These are phyloP conservation scores for Suillus subalutaceus DNA, from an alignment of 768 basidiomycete species.

Conservation along the genomic window DNA sequence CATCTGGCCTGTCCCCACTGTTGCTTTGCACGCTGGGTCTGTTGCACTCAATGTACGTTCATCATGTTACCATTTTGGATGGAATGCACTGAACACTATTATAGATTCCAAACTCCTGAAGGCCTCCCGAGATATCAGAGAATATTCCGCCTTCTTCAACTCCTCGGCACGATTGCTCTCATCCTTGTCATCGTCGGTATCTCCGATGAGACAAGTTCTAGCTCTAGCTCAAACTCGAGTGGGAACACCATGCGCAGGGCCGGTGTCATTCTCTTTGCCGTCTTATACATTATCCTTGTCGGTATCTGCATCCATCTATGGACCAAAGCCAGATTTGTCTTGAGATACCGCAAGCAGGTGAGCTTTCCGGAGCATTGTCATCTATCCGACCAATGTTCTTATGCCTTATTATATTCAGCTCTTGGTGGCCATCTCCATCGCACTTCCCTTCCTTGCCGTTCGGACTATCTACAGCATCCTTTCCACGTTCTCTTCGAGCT, in stretches of 20 bases:
- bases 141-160: slow-evolving; percentile 30
- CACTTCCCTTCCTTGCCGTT: slow-evolving; percentile 64
- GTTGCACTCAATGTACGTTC: slow-evolving; percentile 37
- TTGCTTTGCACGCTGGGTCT: slow-evolving; percentile 41
- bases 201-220: slow-evolving; percentile 17
- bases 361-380: slow-evolving; percentile 28
- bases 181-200: slow-evolving; percentile 40
- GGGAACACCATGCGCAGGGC: slow-evolving; percentile 33
- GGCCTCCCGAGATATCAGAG: slow-evolving; percentile 14
- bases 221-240: slow-evolving; percentile 17
- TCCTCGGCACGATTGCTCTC: slow-evolving; percentile 33
- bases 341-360: slow-evolving; percentile 31
- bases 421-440: slow-evolving; percentile 52
- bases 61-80: background rate
- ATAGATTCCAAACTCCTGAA: slow-evolving; percentile 34
- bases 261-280: slow-evolving; percentile 38
- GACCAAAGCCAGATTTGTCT: slow-evolving; percentile 46
- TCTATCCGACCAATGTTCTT: slow-evolving; percentile 12
- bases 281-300: slow-evolving; percentile 45
- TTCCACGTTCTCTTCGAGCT: slow-evolving; percentile 47
- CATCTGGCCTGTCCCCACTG: slow-evolving; percentile 42
- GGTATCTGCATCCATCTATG: slow-evolving; percentile 52
- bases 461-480: slow-evolving; percentile 48
- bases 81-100: slow-evolving; percentile 9
- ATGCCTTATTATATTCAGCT: slow-evolving; percentile 42